Evolutionary conservation across 495 filamentous ascomycete species (phyloP).

Genomic region (Jackrogersella multiformis): DNA sequence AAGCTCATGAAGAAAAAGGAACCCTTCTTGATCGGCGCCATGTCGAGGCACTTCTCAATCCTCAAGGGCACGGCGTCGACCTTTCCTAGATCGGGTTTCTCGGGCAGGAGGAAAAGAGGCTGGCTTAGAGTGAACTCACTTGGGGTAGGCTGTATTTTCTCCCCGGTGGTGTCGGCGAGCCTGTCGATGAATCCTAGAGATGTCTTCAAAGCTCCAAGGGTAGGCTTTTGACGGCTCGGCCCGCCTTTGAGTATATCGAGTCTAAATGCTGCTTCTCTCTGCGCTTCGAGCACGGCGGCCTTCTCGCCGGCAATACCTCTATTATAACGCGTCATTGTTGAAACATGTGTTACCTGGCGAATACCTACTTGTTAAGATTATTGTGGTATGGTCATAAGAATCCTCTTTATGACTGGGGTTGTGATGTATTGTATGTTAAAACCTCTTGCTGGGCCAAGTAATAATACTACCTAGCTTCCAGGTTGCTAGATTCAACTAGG

Average conservation of each 20-base stretch:
- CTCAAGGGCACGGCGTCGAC: background rate
- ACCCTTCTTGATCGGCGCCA: constrained; percentile 18
- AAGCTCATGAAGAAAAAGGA: constrained; percentile 27
- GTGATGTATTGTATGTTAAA: too few species aligned
- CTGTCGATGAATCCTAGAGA: background rate
- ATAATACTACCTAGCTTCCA: too few species aligned
- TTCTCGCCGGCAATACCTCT: constrained; percentile 22
- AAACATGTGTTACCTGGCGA: background rate
- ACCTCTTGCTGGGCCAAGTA: too few species aligned
- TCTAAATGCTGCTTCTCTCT: background rate
- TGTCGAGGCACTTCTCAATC: constrained; percentile 25
- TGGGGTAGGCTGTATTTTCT: background rate
- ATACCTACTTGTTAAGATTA: background rate
- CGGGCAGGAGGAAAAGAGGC: too few species aligned
- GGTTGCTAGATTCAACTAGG: too few species aligned
- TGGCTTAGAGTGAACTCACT: background rate
- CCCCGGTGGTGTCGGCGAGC: background rate
- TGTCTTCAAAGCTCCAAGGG: background rate
- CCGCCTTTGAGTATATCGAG: background rate
- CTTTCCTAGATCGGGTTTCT: background rate
- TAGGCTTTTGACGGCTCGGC: background rate
- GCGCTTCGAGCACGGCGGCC: constrained; percentile 12
- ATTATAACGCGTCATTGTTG: background rate
- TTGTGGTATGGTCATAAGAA: background rate
- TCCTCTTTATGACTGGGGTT: too few species aligned